Evolutionary conservation across 768 basidiomycete species (phyloP), one percentile per base, ranked within the genome.

Genomic region (Agrocybe pediades): DNA sequence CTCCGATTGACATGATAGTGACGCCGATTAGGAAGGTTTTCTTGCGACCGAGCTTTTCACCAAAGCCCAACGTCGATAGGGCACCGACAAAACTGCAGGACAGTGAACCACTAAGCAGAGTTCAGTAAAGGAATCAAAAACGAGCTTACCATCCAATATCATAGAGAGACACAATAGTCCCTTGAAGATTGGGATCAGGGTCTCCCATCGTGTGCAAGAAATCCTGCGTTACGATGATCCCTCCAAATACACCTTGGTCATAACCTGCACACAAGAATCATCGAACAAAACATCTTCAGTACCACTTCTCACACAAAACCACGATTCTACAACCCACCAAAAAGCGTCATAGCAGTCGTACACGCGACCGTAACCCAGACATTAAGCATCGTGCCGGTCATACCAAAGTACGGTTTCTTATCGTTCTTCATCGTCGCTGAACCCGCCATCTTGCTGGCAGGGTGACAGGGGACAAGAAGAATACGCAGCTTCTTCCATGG

Each of bases 211-310:
- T 75, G 11, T 76, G 57, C 51, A 79, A 60, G 58, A 81, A 79
- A 56, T 73, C 65, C 21, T 69, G 68, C 6, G 79, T 79, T 46
- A 81, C 74, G 48, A 81, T 79, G 50, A 79, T 79, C 0, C 78
- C 78, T 20, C 79, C 79, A 56, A 78, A 81, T 17, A 81, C 77
- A n/a, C 78, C 79, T 51, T 79, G 79, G 61, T 81, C 78, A 61
- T 81, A 79, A 20, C 79, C 76, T 77, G 43, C 19, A 41, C 20
- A 29, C 41, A 44, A 19, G n/a, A 5, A 24, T 3, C 9, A 33
- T 27, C 17, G 33, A 49, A 49, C 21, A 21, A n/a, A 25, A 24
- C 9, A 17, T 13, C 27, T 17, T 40, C 0, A 41, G 26, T 15
- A 3, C 51, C 33, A 23, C 26, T 3, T 11, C 29, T n/a, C 6